A percentile compares a stretch with the other conserved stretches of the same genome.
Evolutionary conservation across 2,329 filamentous ascomycete species (phyloP).

Genomic region (Calonectria fujianensis): DNA sequence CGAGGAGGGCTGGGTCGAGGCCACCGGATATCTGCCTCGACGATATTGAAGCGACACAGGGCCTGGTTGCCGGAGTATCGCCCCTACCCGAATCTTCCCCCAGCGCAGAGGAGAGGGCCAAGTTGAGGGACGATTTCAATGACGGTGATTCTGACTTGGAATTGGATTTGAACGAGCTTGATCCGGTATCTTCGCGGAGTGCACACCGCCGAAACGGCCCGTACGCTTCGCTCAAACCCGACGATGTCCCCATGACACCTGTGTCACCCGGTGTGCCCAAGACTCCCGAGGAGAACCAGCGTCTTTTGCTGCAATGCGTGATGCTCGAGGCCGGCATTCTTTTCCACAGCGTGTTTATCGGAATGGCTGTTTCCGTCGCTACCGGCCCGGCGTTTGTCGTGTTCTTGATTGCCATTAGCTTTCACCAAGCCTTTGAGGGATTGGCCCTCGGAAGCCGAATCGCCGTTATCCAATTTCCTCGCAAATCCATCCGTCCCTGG

Average conservation of each 20-base stretch:
- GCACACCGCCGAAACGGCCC: slow-evolving; percentile 52
- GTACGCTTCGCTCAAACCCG: slow-evolving; percentile 59
- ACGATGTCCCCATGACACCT: slow-evolving; percentile 51
- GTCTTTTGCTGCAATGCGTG: slow-evolving; percentile 84
- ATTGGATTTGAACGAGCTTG: slow-evolving; percentile 77
- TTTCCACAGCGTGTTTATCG: slow-evolving; percentile 90
- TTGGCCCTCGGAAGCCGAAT: slow-evolving; percentile 91
- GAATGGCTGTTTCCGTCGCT: slow-evolving; percentile 89
- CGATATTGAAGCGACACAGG: slow-evolving; percentile 70
- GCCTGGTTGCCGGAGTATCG: slow-evolving; percentile 75
- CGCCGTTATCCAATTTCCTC: slow-evolving; percentile 86
- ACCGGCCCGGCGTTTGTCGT: slow-evolving; percentile 87
- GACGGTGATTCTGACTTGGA: slow-evolving; percentile 75
- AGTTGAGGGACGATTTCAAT: slow-evolving; percentile 58
- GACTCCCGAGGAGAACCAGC: slow-evolving; percentile 75
- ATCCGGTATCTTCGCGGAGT: slow-evolving; percentile 61
- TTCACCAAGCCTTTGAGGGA: slow-evolving; percentile 93
- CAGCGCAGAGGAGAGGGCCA: slow-evolving; percentile 51
- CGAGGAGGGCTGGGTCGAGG: slow-evolving; percentile 63
- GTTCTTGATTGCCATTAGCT: slow-evolving; percentile 86
- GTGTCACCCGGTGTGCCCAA: slow-evolving; percentile 51
- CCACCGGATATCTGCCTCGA: slow-evolving; percentile 70
- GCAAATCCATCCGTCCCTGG: slow-evolving; percentile 85
- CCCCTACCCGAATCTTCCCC: slow-evolving; percentile 75
- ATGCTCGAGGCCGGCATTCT: slow-evolving; percentile 89